Evolutionary conservation across 176 grass and related monocot genomes (phyloP).

Genomic region (Lolium perenne): DNA sequence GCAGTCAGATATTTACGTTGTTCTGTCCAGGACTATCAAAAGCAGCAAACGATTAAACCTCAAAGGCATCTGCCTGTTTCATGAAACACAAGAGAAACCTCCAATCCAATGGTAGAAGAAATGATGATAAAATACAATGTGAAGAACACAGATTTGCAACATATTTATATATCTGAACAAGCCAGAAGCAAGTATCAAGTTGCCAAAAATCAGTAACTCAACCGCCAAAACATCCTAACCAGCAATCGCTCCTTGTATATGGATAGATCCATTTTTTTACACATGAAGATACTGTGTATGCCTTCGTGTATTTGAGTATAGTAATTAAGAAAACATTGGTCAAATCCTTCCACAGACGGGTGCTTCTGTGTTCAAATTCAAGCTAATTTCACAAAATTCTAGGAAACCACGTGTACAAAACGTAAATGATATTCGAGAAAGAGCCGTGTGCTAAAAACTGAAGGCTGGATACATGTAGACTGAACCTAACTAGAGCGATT

Average conservation of each 20-base stretch:
- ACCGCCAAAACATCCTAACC: background rate
- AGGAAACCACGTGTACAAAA: background rate
- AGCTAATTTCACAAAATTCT: background rate
- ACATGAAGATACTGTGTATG: background rate
- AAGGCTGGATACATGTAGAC: background rate
- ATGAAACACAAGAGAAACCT: background rate
- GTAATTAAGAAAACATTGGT: background rate
- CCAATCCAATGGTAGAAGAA: background rate
- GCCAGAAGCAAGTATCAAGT: background rate
- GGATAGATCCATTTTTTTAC: background rate
- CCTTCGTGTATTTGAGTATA: background rate
- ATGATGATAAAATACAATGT: background rate
- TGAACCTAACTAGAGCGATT: background rate
- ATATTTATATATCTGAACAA: background rate
- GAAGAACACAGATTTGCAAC: background rate
- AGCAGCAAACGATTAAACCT: constrained; percentile 10
- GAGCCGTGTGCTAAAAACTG: background rate
- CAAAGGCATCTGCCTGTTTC: background rate
- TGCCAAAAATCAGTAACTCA: background rate
- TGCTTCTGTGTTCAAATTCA: too few species aligned
- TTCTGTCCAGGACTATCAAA: constrained; percentile 85
- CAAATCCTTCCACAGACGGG: background rate
- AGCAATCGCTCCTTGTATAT: background rate
- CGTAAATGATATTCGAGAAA: background rate
- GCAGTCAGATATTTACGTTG: constrained; percentile 69